A percentile compares a stretch with the other conserved stretches of the same genome.
These are phyloP conservation scores for Penicillium digitatum DNA, from an alignment of 2,329 filamentous ascomycete species.

Conservation along the genomic window DNA sequence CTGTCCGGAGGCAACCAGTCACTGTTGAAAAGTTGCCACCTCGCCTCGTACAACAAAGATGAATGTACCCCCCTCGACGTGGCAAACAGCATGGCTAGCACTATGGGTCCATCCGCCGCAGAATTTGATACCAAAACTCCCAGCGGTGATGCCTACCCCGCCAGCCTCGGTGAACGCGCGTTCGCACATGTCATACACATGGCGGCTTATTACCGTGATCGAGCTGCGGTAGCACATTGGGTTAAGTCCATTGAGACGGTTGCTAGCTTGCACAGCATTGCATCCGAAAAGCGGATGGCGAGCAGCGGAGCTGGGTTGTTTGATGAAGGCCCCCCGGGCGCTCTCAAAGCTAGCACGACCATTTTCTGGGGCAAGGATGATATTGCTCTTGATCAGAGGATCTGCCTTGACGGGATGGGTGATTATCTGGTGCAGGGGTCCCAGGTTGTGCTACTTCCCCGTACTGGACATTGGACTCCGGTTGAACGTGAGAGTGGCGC, in stretches of 20 bases:
- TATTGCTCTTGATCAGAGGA: constrained; percentile 46
- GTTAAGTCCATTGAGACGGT: constrained; percentile 51
- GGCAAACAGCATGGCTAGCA: constrained; percentile 50
- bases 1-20: constrained; percentile 50
- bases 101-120: constrained; percentile 48
- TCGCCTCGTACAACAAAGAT: constrained; percentile 33
- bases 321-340: constrained; percentile 43
- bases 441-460: constrained; percentile 49
- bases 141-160: constrained; percentile 37
- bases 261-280: constrained; percentile 46
- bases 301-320: constrained; percentile 44
- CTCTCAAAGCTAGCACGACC: constrained; percentile 51
- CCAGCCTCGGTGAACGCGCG: constrained; percentile 40
- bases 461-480: constrained; percentile 53
- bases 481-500: constrained; percentile 45
- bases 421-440: constrained; percentile 50
- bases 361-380: constrained; percentile 54
- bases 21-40: constrained; percentile 45
- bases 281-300: constrained; percentile 30
- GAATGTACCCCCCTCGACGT: constrained; percentile 34
- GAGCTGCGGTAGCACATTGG: constrained; percentile 47
- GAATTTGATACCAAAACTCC: constrained; percentile 41
- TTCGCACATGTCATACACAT: constrained; percentile 50
- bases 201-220: constrained; percentile 54
- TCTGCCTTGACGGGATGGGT: constrained; percentile 52